A percentile compares a stretch with the other conserved stretches of the same genome.
Evolutionary conservation across 176 grass and related monocot genomes (phyloP).

Genomic region (Pontederia crassipes): DNA sequence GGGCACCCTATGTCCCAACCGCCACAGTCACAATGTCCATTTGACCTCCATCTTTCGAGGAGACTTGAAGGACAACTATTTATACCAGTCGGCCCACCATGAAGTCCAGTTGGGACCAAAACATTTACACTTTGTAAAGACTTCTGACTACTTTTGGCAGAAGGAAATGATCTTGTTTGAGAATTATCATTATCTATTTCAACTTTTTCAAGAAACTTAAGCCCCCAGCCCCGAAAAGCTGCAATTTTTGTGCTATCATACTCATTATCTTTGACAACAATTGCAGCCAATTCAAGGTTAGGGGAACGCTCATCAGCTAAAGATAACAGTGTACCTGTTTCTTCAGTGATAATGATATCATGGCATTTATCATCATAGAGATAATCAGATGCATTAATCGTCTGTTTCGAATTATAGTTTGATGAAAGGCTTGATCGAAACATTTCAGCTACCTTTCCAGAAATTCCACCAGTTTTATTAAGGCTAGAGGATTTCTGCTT

Average conservation of each 20-base stretch:
- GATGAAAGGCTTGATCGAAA: constrained; percentile 17
- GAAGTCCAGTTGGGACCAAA: constrained; percentile 31
- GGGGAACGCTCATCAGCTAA: constrained; percentile 9
- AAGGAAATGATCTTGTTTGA: not conserved
- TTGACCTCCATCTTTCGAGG: constrained; percentile 31
- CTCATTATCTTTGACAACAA: constrained; percentile 19
- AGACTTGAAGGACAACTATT: constrained; percentile 19
- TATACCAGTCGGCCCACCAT: constrained; percentile 23
- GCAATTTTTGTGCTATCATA: constrained; percentile 12
- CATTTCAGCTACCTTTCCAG: constrained; percentile 22
- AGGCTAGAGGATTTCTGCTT: not conserved
- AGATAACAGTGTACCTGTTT: constrained; percentile 4
- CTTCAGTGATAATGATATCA: constrained; percentile 15
- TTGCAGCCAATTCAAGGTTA: constrained; percentile 29
- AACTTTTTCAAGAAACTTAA: constrained; percentile 36
- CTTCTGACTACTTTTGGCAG: not conserved
- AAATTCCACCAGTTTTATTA: not conserved
- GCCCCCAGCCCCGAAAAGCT: constrained; percentile 32
- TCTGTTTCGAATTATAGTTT: constrained; percentile 11
- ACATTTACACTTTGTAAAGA: constrained; percentile 14
- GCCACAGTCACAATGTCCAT: constrained; percentile 35
- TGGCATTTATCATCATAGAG: not conserved
- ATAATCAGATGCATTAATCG: constrained; percentile 9
- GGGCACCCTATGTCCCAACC: constrained; percentile 45
- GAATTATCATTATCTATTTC: constrained; percentile 2